phyloP scores from a whole-genome alignment of 768 basidiomycete genomes.

The Boletus reticuloceps region DNA sequence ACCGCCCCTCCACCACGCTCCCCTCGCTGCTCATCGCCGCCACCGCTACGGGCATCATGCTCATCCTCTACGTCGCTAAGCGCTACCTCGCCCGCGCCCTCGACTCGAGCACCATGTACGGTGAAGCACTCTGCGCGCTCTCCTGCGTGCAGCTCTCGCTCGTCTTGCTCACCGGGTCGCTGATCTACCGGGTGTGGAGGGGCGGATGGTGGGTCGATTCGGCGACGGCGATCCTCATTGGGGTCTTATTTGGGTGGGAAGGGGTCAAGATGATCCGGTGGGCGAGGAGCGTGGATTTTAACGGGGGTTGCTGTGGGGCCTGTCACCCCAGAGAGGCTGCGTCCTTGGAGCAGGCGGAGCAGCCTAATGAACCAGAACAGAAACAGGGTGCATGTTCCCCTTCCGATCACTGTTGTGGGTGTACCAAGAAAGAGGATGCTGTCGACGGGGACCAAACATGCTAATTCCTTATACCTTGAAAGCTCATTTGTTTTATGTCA shows the following conservation, averaged over 20 bases:
- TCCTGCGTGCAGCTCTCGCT: constrained; percentile 41
- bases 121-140: constrained; percentile 45
- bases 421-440: neutral
- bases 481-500: neutral
- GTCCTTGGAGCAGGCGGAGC: neutral
- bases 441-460: neutral
- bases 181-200: constrained; percentile 37
- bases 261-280: constrained; percentile 32
- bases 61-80: constrained; percentile 44
- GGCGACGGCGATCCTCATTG: constrained; percentile 3
- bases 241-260: constrained; percentile 7
- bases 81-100: constrained; percentile 41
- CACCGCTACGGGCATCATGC: constrained; percentile 36
- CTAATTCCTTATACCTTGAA: neutral
- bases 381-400: neutral
- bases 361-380: neutral
- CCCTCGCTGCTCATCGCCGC: constrained; percentile 43
- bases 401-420: constrained; percentile 1
- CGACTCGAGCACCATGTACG: constrained; percentile 41
- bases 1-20: constrained; percentile 37
- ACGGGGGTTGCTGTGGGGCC: constrained; percentile 35
- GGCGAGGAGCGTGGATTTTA: constrained; percentile 24
- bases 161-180: constrained; percentile 41
- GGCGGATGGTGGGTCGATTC: constrained; percentile 44
- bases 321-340: neutral